A percentile compares a stretch with the other conserved stretches of the same genome.
These are phyloP conservation scores for Trifolium fragiferum DNA, from an alignment of 306 rosid species.

Conservation along the genomic window DNA sequence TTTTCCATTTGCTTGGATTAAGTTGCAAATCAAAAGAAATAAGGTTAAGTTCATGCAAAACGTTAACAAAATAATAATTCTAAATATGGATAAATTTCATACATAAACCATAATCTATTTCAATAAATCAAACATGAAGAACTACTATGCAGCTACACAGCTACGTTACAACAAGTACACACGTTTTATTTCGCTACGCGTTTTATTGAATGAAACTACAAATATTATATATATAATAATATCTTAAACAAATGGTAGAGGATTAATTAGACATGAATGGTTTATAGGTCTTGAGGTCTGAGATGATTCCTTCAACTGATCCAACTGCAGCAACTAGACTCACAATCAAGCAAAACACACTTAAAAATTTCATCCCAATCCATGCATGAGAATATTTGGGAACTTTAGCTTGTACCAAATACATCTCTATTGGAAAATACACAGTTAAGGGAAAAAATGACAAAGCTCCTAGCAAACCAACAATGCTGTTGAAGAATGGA, in stretches of 20 bases:
- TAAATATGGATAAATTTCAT: no score
- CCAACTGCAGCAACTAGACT: conserved; percentile 25
- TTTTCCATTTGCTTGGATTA: not conserved
- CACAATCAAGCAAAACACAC: not conserved
- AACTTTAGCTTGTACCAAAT: conserved; percentile 49
- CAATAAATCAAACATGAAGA: no score
- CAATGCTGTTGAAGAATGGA: conserved; percentile 69
- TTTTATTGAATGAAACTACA: not conserved
- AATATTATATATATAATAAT: no score
- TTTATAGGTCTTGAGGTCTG: not conserved
- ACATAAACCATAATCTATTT: no score
- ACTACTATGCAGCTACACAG: no score
- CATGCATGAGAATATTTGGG: conserved; percentile 43
- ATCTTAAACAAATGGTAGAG: not conserved
- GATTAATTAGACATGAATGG: not conserved
- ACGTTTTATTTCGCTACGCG: no score
- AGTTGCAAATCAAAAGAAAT: conserved; percentile 11
- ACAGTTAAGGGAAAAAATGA: conserved; percentile 68
- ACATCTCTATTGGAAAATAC: conserved; percentile 65
- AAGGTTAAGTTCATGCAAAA: no score
- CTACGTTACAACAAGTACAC: no score
- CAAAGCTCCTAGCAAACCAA: conserved; percentile 62
- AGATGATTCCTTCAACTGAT: conserved; percentile 11
- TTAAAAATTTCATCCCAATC: not conserved
- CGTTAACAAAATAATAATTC: no score